phyloP scores from a whole-genome alignment of 306 rosid species.

The Vigna angularis region DNA sequence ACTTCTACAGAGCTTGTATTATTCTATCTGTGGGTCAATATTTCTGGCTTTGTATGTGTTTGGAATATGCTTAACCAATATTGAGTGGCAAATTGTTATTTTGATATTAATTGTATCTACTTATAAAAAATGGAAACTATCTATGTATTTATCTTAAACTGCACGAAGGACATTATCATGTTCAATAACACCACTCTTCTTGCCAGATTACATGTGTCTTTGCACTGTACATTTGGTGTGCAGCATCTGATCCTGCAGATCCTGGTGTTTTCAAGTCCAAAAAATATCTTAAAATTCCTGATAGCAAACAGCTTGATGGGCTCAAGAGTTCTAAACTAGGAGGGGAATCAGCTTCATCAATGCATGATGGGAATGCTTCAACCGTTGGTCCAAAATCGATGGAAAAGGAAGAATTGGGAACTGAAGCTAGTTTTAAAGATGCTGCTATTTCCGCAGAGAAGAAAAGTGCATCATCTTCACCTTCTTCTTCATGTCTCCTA shows the following conservation, averaged over 20 bases:
- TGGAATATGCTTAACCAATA: constrained; percentile 2
- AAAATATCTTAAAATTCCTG: constrained; percentile 73
- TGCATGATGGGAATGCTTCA: constrained; percentile 63
- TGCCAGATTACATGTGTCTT: constrained; percentile 86
- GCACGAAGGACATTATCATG: constrained; percentile 18
- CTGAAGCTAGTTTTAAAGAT: constrained; percentile 62
- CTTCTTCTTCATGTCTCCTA: constrained; percentile 56
- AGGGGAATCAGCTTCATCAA: constrained; percentile 71
- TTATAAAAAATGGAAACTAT: constrained; percentile 10
- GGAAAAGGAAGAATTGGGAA: constrained; percentile 58
- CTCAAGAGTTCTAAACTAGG: constrained; percentile 68
- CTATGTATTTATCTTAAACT: constrained; percentile 9
- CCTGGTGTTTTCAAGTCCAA: constrained; percentile 93
- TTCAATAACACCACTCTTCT: constrained; percentile 43
- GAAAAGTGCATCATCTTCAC: constrained; percentile 48
- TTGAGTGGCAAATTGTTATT: constrained; percentile 11
- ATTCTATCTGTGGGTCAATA: neutral
- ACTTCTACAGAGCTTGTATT: constrained; percentile 1
- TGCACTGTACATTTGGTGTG: constrained; percentile 94
- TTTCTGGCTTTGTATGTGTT: constrained; percentile 32
- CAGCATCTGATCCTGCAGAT: constrained; percentile 98
- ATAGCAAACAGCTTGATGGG: constrained; percentile 56
- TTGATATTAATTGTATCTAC: neutral
- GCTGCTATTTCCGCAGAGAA: constrained; percentile 47
- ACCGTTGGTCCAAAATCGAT: constrained; percentile 65